A percentile compares a stretch with the other conserved stretches of the same genome.
Conservation (phyloP, 208 protist genomes). For the Leishmania major region DNA sequence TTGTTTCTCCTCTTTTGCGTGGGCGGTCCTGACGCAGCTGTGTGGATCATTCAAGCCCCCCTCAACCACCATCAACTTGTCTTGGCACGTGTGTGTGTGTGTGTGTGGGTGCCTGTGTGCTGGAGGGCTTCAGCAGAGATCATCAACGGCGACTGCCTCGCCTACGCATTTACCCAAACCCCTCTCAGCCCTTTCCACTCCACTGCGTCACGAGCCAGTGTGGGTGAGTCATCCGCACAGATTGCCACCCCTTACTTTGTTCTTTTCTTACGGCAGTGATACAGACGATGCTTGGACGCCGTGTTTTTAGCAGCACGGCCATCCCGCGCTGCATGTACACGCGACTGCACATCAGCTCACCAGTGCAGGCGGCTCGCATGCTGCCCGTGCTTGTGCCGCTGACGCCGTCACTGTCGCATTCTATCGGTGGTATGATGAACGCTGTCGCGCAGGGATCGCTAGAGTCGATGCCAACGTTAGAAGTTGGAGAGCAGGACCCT, state of each 20-base stretch:
- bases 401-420: slow-evolving; percentile 29
- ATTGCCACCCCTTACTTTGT: not conserved
- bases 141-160: not conserved
- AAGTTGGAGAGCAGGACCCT: slow-evolving; percentile 40
- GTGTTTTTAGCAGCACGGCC: slow-evolving; percentile 70
- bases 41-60: not conserved
- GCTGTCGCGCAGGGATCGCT: slow-evolving; percentile 9
- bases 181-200: not conserved
- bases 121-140: not conserved
- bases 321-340: slow-evolving; percentile 80
- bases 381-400: slow-evolving; percentile 64
- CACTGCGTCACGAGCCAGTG: not conserved
- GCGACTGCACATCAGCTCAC: slow-evolving; percentile 67
- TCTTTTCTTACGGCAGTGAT: not conserved
- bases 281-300: slow-evolving; percentile 65
- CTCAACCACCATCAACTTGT: not conserved
- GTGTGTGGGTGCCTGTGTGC: not conserved
- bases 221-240: not conserved
- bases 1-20: slow-evolving; percentile 17
- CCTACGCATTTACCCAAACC: not conserved
- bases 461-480: slow-evolving; percentile 28
- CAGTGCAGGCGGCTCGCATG: slow-evolving; percentile 60
- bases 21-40: not conserved
- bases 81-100: not conserved
- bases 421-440: slow-evolving; percentile 20